Evolutionary conservation across 1,284 basidiomycete genomes (phyloP), one percentile per base, ranked within the genome.

Genomic region (Ustilago crameri): DNA sequence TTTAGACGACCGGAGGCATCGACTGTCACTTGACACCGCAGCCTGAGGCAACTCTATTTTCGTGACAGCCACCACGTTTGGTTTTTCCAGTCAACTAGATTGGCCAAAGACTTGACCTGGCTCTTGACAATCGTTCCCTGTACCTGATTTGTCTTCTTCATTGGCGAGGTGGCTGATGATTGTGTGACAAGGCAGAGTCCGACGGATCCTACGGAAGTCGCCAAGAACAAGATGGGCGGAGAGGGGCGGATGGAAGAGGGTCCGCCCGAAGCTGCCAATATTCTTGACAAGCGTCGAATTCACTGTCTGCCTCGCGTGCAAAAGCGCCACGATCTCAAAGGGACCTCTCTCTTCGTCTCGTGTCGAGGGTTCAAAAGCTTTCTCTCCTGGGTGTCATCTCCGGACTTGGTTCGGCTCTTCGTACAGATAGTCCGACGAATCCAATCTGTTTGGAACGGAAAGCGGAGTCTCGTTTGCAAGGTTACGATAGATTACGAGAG

Each of bases 161-260:
- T 30, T 5, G 30, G 30, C 30, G 30, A 30, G 30, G 30, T 30
- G 30, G 30, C 30, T 30, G 5, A 30, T 12, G 12, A 30, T 30
- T 5, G 30, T 12, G 12, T 5, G 30, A 23, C 20, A 42, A 12
- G 18, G 9, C 34, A 15, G 46, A 40, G 30, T 30, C 50, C 49
- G 61, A 52, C 52, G 61, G 61, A 34, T 44, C 49, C 34, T 22
- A 34, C 38, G 37, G 24, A 53, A 47, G 24, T 15, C 51, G 61
- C 54, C 61, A 64, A 64, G 54, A 57, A 45, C 44, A 38, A 20
- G 18, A n/a, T 17, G 22, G 15, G 40, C 26, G 45, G 50, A 20
- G 40, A 23, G 42, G 54, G 32, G 51, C 60, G 61, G 37, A 57
- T 52, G 61, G 50, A 64, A 53, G 41, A 57, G 45, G 22, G 34